Evolutionary conservation across 805 yeast species (phyloP), one percentile per base, ranked within the genome.

Genomic region (Yamadazyma tumulicola): DNA sequence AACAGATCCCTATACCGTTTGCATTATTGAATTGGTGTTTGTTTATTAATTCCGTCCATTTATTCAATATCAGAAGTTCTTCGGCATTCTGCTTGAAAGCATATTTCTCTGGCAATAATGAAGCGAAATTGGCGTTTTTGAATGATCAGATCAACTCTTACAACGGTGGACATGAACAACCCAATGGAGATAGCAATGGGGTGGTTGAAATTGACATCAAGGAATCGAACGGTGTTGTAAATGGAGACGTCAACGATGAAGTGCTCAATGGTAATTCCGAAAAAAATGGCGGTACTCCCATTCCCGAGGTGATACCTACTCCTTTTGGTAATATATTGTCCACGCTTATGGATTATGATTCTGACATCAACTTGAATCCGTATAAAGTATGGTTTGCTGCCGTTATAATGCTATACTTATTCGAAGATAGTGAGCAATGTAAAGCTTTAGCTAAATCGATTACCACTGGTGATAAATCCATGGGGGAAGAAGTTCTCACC

Each of bases 1-100:
- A 42, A 29, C 51, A 57, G 2, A 59, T 86, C 2, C 91, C 97
- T 0, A 94, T 85, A 0, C 68, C 82, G 0, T 67, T 72, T 19
- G 87, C 94, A 0, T 64, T 93, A 32, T 51, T 91, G 19, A 81
- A 84, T 43, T 93, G 98, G 98, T 71, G 86, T 21, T 59, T 91
- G 6, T 73, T 67, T 39, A 75, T 80, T 4, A 85, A 85, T 44
- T 86, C 97, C 0, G 84, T 88, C 3, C 96, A 89, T 48, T 61
- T 79, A 0, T 93, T 93, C 55, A 89, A 85, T 41, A 72, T 88
- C 5, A 69, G 98, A 46, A 75, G 79, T 7, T 88, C 88, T 2
- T 75, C 96, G 4, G 67, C 77, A 4, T 59, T 67, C 25, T 74
- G 86, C 25, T 57, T 93, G 26, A 77, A 75, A 33, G 79, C 91